Percentiles rank a stretch among this genome's conserved stretches.
Conservation (phyloP, 352 stramenopile species). For the Elongisporangium senticosum region DNA sequence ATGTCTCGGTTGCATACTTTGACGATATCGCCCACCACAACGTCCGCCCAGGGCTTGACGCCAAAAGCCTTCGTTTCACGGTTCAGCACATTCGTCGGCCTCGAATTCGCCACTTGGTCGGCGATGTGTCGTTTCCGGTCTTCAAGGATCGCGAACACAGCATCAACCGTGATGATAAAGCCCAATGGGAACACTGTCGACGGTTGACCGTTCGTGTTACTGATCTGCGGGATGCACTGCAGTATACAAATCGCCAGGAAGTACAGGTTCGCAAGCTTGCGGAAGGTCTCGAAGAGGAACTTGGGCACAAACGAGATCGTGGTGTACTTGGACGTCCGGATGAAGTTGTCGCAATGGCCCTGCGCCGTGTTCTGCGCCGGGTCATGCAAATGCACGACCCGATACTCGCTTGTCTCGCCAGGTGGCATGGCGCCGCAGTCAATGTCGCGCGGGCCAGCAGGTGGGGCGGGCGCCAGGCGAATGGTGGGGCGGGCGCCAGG, state of each 20-base stretch:
- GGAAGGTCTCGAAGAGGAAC: slow-evolving; percentile 89
- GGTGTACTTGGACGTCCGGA: slow-evolving; percentile 91
- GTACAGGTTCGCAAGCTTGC: slow-evolving; percentile 91
- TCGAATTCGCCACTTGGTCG: slow-evolving; percentile 79
- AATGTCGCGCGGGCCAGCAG: background rate
- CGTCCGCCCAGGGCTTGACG: slow-evolving; percentile 62
- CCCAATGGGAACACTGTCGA: slow-evolving; percentile 84
- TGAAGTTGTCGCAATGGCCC: slow-evolving; percentile 84
- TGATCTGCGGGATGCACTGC: slow-evolving; percentile 86
- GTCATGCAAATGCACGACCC: slow-evolving; percentile 59
- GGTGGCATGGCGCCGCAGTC: slow-evolving; percentile 7
- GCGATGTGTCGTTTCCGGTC: slow-evolving; percentile 83
- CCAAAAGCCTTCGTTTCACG: slow-evolving; percentile 34
- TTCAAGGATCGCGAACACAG: slow-evolving; percentile 84
- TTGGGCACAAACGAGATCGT: slow-evolving; percentile 83
- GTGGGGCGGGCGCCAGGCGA: background rate
- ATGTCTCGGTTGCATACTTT: slow-evolving; percentile 74
- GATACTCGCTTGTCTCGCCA: slow-evolving; percentile 26
- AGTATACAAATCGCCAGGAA: slow-evolving; percentile 89
- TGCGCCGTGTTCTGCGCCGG: slow-evolving; percentile 42
- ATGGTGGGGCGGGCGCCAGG: background rate
- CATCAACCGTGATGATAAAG: slow-evolving; percentile 89
- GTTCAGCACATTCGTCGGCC: slow-evolving; percentile 58
- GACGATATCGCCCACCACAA: slow-evolving; percentile 84
- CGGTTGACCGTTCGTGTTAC: slow-evolving; percentile 84